Evolutionary conservation across 2,329 filamentous ascomycete genomes (phyloP).

Genomic region (Annulohypoxylon truncatum): DNA sequence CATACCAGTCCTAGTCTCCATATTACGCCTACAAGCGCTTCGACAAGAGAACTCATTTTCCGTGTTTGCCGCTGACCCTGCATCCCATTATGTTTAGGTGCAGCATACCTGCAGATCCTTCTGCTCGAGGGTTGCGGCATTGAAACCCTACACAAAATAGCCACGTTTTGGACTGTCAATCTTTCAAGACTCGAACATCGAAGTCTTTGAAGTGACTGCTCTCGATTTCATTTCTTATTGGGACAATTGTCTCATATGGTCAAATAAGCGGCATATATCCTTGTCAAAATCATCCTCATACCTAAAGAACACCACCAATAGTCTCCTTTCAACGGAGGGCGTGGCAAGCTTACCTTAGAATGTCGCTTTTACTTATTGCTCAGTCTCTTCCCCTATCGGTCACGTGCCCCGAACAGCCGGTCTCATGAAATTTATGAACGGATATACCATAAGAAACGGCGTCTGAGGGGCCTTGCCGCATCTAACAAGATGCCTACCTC

Average conservation of each 20-base stretch:
- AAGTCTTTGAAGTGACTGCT: background rate
- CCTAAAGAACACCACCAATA: conserved; percentile 33
- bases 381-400: background rate
- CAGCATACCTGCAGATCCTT: conserved; percentile 14
- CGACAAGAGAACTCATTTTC: conserved; percentile 17
- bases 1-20: background rate
- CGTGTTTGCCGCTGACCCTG: conserved; percentile 24
- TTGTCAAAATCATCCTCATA: conserved; percentile 8
- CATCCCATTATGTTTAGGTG: conserved; percentile 15
- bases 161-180: background rate
- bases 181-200: background rate
- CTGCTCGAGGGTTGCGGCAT: conserved; percentile 4
- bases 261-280: background rate
- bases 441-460: background rate
- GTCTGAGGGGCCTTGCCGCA: too few relatives aligned
- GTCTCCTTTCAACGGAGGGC: conserved; percentile 5
- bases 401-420: background rate
- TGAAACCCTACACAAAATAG: conserved; percentile 2
- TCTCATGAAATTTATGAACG: background rate
- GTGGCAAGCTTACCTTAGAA: conserved; percentile 15
- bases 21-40: conserved; percentile 12
- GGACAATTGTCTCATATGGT: background rate
- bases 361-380: conserved; percentile 3
- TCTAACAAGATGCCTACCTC: background rate
- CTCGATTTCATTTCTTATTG: conserved; percentile 6